Evolutionary conservation across 768 basidiomycete species (phyloP), one percentile per base, ranked within the genome.

Genomic region (Plicaturopsis crispa): DNA sequence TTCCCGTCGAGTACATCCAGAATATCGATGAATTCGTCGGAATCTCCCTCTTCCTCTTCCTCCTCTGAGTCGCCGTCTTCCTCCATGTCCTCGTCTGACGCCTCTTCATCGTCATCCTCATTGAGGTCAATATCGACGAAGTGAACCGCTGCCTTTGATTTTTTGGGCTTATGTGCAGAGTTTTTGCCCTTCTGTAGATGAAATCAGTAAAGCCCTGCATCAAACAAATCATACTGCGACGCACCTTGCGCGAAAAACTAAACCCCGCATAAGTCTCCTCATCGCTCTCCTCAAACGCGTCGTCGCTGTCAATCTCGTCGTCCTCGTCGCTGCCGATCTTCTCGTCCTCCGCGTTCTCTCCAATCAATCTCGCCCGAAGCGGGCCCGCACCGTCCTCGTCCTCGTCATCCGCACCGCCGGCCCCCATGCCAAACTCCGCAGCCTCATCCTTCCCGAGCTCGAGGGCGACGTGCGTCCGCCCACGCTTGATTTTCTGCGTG

Each of bases 301-400:
- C 80, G 49, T 92, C 90, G 45, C 80, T 84, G 43, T 88, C 84
- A 32, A 91, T 74, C 43, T 91, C 87, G 51, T 91, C 87, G 51
- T 92, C 89, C 45, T 92, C 84, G 1, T 62, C 77, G 43, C 73
- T 76, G 23, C 68, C 78, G 46, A 87, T 69, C 44, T 51, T 57
- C 41, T 75, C 68, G 32, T 67, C 65, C 22, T 77, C 78, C 10
- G 58, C 68, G 24, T 67, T 56, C 44, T 75, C 73, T 5, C 69
- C 73, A 35, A 77, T 62, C 33, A 84, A 51, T 45, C 72, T 63
- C 13, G 77, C 48, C n/a, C 49, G 47, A 31, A 53, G 64, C 30
- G 66, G 38, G 37, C 60, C 61, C 38, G 65, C 55, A 45, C 51
- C 57, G 24, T 47, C 59, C 8, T 56, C 48, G 10, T 52, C 47